phyloP scores from a whole-genome alignment of 352 stramenopile species.

The Blastocystis sp. region DNA sequence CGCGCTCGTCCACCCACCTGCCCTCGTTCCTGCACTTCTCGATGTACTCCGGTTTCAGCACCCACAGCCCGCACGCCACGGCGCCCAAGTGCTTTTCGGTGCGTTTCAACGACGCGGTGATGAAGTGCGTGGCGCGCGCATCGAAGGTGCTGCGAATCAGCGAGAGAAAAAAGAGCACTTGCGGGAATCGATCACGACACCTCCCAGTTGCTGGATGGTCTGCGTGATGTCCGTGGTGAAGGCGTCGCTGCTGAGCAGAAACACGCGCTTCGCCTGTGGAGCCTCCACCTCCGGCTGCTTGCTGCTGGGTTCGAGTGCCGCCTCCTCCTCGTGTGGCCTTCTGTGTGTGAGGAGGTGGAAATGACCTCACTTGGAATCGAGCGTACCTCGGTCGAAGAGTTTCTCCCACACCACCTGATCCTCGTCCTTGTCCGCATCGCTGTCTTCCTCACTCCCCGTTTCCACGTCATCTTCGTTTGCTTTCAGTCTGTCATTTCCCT shows the following conservation, averaged over 20 bases:
- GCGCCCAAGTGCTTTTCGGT: constrained; percentile 62
- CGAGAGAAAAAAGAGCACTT: background rate
- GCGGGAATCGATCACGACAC: background rate
- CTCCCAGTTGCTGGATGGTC: constrained; percentile 18
- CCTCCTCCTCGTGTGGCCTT: background rate
- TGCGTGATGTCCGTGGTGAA: background rate
- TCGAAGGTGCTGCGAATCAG: constrained; percentile 14
- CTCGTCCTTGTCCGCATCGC: background rate
- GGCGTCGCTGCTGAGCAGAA: background rate
- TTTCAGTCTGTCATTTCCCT: constrained; percentile 7
- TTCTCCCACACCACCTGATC: background rate
- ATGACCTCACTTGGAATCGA: background rate
- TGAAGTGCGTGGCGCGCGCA: constrained; percentile 30
- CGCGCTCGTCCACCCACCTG: constrained; percentile 39
- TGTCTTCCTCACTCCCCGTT: background rate
- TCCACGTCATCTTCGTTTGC: constrained; percentile 57
- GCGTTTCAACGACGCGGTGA: background rate
- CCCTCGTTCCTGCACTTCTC: background rate
- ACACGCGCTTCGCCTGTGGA: background rate
- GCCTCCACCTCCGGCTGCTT: no score
- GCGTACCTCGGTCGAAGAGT: background rate
- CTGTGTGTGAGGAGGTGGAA: background rate
- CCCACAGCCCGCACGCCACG: constrained; percentile 54
- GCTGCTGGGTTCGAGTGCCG: no score
- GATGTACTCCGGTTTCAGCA: constrained; percentile 46